These are phyloP conservation scores for Suillus americanus DNA, from an alignment of 768 basidiomycete genomes.

Conservation along the genomic window DNA sequence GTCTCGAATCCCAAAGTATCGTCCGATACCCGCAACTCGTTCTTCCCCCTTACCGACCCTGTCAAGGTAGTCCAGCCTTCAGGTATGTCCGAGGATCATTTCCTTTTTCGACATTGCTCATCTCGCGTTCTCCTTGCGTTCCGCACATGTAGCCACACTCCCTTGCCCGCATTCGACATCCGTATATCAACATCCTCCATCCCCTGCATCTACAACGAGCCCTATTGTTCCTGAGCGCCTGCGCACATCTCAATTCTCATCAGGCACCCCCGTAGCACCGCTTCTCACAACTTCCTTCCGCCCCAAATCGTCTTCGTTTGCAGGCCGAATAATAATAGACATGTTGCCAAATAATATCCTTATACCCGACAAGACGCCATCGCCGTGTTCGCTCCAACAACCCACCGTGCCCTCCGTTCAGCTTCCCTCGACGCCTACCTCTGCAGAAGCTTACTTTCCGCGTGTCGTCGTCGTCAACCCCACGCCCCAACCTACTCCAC, in stretches of 20 bases:
- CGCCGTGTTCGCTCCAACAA: constrained; percentile 16
- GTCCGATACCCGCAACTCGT: constrained; percentile 23
- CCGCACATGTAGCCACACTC: constrained; percentile 19
- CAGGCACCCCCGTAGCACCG: constrained; percentile 14
- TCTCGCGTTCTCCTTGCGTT: constrained; percentile 16
- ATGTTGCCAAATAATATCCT: constrained; percentile 49
- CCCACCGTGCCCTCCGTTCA: constrained; percentile 27
- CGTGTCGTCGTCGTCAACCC: constrained; percentile 71
- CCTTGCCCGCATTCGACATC: constrained; percentile 25
- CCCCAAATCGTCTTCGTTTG: constrained; percentile 27
- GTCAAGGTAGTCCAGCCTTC: constrained; percentile 17
- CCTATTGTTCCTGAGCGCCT: constrained; percentile 30
- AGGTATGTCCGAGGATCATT: constrained; percentile 15
- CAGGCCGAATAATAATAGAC: constrained; percentile 55
- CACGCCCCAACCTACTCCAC: constrained; percentile 78
- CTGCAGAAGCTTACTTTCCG: constrained; percentile 38
- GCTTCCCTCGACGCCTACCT: constrained; percentile 24
- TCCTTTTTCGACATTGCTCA: constrained; percentile 17
- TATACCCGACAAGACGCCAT: constrained; percentile 22
- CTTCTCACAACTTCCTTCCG: constrained; percentile 11
- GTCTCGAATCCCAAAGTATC: constrained; percentile 18
- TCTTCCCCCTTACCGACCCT: constrained; percentile 24
- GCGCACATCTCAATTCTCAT: constrained; percentile 22
- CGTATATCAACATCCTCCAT: constrained; percentile 31
- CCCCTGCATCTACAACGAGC: constrained; percentile 19